Percentiles rank a stretch among this genome's conserved stretches.
These are phyloP conservation scores for Fusarium duplospermum DNA, from an alignment of 2,329 filamentous ascomycete species.

Conservation along the genomic window DNA sequence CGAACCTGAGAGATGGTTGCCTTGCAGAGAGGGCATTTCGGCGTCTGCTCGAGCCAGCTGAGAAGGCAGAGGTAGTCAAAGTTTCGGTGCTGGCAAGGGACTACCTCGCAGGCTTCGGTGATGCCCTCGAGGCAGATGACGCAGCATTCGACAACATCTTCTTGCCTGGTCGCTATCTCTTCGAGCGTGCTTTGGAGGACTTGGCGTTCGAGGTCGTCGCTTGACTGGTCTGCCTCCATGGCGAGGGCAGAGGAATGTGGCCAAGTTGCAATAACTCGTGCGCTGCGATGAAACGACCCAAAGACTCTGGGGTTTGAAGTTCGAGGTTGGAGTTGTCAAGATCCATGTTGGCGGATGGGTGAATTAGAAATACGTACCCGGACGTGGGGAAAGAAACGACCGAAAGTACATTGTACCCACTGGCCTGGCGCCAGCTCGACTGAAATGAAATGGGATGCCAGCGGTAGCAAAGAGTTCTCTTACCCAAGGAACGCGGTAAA, in stretches of 20 bases:
- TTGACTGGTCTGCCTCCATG: constrained; percentile 41
- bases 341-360: constrained; percentile 6
- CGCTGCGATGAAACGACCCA: background rate
- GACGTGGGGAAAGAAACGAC: constrained; percentile 4
- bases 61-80: constrained; percentile 89
- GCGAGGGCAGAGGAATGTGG: background rate
- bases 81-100: constrained; percentile 81
- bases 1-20: constrained; percentile 67
- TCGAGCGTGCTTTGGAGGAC: constrained; percentile 59
- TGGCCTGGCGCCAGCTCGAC: too few species aligned
- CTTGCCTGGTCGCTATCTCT: constrained; percentile 50
- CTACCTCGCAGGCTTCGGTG: constrained; percentile 76
- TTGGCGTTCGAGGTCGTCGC: constrained; percentile 52
- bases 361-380: constrained; percentile 1
- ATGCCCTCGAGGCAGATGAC: constrained; percentile 88
- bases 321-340: background rate
- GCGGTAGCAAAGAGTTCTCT: background rate
- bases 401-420: background rate
- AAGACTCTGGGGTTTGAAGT: background rate
- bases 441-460: background rate
- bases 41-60: constrained; percentile 81
- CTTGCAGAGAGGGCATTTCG: constrained; percentile 85
- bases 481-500: background rate
- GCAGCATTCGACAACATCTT: constrained; percentile 63
- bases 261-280: background rate